Percentiles rank a stretch among this genome's conserved stretches.
Conservation (phyloP, 768 basidiomycete species). For the Kwoniella bestiolae region DNA sequence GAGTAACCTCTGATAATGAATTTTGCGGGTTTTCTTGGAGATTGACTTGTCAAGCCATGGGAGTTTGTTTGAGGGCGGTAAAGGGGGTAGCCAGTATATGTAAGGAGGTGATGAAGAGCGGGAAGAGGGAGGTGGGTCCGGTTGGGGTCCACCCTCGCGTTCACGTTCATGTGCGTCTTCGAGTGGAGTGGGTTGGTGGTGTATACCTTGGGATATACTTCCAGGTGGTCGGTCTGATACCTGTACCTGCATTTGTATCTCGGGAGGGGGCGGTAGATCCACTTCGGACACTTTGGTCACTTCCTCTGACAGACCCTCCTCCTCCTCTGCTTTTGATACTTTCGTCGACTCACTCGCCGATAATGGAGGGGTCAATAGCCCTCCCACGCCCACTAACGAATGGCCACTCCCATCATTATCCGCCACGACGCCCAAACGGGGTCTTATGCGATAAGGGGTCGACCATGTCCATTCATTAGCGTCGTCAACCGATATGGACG, state of each 20-base stretch:
- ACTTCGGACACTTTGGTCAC: no score
- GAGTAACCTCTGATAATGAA: neutral
- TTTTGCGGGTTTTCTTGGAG: constrained; percentile 3
- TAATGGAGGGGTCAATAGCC: constrained; percentile 4
- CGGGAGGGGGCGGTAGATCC: no score
- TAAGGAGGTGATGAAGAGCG: neutral
- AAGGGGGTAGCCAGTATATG: neutral
- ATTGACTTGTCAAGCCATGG: constrained; percentile 10
- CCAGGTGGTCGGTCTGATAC: no score
- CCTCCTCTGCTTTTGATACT: no score
- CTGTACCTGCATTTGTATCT: no score
- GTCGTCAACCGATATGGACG: neutral
- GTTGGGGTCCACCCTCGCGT: no score
- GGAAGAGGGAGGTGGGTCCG: no score
- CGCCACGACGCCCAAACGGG: neutral
- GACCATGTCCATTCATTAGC: neutral
- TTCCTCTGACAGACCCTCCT: no score
- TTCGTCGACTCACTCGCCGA: neutral
- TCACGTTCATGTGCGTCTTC: no score
- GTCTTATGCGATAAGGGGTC: neutral
- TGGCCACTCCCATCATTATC: neutral
- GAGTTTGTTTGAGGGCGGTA: neutral
- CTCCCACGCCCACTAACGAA: neutral
- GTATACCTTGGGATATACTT: no score
- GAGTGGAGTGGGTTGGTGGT: no score